These are phyloP conservation scores for Parietaria judaica DNA, from an alignment of 306 rosid genomes.

Conservation along the genomic window DNA sequence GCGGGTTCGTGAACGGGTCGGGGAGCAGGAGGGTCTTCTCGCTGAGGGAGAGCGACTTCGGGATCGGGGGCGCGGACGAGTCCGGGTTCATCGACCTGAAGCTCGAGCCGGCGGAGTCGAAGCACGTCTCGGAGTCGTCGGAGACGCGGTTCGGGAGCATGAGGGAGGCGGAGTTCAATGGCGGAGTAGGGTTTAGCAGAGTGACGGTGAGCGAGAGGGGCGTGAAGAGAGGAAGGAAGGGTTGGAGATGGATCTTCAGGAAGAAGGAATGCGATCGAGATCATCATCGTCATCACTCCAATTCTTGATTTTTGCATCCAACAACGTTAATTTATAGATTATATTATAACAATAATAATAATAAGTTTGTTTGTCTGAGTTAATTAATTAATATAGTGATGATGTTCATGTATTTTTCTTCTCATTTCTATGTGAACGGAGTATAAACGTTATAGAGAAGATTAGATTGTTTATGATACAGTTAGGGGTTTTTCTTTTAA, in stretches of 20 bases:
- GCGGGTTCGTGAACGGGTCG: not conserved
- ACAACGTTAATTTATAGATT: not conserved
- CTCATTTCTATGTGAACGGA: too few species aligned
- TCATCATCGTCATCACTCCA: constrained; percentile 24
- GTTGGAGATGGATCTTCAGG: constrained; percentile 89
- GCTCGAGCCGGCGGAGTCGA: constrained; percentile 69
- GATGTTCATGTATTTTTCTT: too few species aligned
- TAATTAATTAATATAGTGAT: too few species aligned
- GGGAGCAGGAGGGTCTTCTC: constrained; percentile 70
- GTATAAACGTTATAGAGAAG: too few species aligned
- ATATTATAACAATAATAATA: not conserved
- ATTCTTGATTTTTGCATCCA: constrained; percentile 28
- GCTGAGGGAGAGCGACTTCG: constrained; percentile 75
- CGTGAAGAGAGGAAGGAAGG: constrained; percentile 66
- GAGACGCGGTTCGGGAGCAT: constrained; percentile 55
- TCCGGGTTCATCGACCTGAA: constrained; percentile 83
- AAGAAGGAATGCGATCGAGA: constrained; percentile 48
- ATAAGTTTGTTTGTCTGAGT: too few species aligned
- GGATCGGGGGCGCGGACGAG: constrained; percentile 70
- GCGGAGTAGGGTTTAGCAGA: constrained; percentile 23
- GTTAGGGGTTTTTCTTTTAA: too few species aligned
- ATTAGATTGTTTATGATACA: too few species aligned
- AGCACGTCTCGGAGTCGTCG: constrained; percentile 15
- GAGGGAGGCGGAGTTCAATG: constrained; percentile 14
- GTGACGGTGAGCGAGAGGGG: constrained; percentile 74